Percentiles rank a stretch among this genome's conserved stretches.
These are phyloP conservation scores for Saturnispora sanitii DNA, from an alignment of 805 yeast genomes.

Conservation along the genomic window DNA sequence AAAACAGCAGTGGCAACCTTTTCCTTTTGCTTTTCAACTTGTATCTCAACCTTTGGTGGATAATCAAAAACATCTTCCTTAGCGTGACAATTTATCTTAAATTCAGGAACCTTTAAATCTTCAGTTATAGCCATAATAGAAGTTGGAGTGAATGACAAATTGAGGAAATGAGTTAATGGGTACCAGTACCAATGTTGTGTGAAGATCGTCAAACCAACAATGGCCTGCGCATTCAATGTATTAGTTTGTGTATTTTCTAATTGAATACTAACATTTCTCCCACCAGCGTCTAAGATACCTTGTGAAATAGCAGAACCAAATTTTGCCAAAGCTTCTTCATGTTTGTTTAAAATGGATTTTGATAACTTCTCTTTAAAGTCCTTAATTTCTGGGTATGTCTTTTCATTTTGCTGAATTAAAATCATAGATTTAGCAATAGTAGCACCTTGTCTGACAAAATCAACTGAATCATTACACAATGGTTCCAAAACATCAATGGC, in stretches of 20 bases:
- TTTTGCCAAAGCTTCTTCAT: slow-evolving; percentile 93
- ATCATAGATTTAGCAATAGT: slow-evolving; percentile 87
- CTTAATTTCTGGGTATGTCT: slow-evolving; percentile 68
- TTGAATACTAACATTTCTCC: slow-evolving; percentile 91
- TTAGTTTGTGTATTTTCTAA: slow-evolving; percentile 84
- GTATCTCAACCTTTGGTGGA: slow-evolving; percentile 80
- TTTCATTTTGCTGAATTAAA: slow-evolving; percentile 78
- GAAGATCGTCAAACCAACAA: slow-evolving; percentile 85
- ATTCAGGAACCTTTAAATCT: slow-evolving; percentile 79
- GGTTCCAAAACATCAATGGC: slow-evolving; percentile 93
- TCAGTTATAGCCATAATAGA: slow-evolving; percentile 77
- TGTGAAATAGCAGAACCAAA: slow-evolving; percentile 96
- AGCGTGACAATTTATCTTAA: slow-evolving; percentile 71
- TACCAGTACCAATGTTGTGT: slow-evolving; percentile 98
- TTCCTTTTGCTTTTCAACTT: slow-evolving; percentile 73
- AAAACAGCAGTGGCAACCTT: slow-evolving; percentile 87
- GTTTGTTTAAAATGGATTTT: slow-evolving; percentile 72
- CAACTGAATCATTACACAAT: slow-evolving; percentile 85
- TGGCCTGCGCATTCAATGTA: slow-evolving; percentile 80
- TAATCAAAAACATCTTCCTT: slow-evolving; percentile 74
- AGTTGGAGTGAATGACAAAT: slow-evolving; percentile 88
- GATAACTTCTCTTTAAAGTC: slow-evolving; percentile 66
- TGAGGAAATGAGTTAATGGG: slow-evolving; percentile 89
- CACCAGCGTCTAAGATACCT: slow-evolving; percentile 98
- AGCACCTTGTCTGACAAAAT: slow-evolving; percentile 97